Percentiles rank a stretch among this genome's conserved stretches.
These are phyloP conservation scores for Pseudocercospora macadamiae DNA, from an alignment of 2,329 filamentous ascomycete species.

Conservation along the genomic window DNA sequence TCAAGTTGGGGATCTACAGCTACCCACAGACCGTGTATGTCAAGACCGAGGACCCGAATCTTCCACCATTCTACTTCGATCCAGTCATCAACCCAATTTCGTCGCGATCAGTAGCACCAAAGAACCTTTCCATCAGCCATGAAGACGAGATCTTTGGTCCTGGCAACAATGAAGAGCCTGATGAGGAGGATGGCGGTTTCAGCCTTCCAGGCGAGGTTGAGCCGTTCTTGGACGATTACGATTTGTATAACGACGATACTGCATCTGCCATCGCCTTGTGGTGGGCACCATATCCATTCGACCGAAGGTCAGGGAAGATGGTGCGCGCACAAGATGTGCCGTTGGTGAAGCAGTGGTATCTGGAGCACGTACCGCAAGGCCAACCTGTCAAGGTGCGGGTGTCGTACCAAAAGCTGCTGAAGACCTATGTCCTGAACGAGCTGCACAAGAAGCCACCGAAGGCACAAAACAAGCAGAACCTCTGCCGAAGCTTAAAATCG, in stretches of 20 bases:
- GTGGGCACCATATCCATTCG: conserved; percentile 98
- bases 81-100: conserved; percentile 98
- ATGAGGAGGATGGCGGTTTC: conserved; percentile 59
- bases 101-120: conserved; percentile 87
- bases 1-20: conserved; percentile 91
- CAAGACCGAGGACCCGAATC: conserved; percentile 79
- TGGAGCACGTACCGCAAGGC: conserved; percentile 88
- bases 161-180: conserved; percentile 80
- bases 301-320: conserved; percentile 92
- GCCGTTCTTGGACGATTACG: conserved; percentile 87
- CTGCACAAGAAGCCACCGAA: conserved; percentile 95
- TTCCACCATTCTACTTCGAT: conserved; percentile 97
- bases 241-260: conserved; percentile 86
- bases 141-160: conserved; percentile 91
- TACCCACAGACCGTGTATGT: conserved; percentile 92
- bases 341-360: conserved; percentile 96
- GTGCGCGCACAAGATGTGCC: conserved; percentile 96
- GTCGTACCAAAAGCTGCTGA: conserved; percentile 96
- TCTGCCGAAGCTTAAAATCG: conserved; percentile 85
- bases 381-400: conserved; percentile 97
- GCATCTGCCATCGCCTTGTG: conserved; percentile 89
- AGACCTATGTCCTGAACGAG: conserved; percentile 95
- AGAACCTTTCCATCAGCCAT: conserved; percentile 87
- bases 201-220: conserved; percentile 77
- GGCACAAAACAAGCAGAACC: conserved; percentile 90